Percentiles rank a stretch among this genome's conserved stretches.
Conservation (phyloP, 768 basidiomycete genomes). For the Termitomyces sp. region DNA sequence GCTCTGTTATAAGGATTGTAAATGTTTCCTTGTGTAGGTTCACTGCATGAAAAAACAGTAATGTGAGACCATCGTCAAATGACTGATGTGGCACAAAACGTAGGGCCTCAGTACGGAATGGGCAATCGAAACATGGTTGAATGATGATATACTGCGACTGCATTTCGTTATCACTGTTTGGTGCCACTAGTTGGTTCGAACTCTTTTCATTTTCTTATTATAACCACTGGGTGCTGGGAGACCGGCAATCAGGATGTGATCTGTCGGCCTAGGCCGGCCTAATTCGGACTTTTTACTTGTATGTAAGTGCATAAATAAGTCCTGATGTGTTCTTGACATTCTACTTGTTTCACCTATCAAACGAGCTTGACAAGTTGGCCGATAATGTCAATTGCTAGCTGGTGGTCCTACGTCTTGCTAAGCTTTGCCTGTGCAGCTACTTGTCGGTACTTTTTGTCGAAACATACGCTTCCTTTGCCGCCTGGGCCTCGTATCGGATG, state of each 20-base stretch:
- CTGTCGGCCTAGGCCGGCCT: background rate
- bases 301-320: no score
- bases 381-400: background rate
- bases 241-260: background rate
- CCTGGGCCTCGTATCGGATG: constrained; percentile 6
- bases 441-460: background rate
- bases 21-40: constrained; percentile 8
- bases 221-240: background rate
- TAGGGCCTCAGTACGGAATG: background rate
- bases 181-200: no score
- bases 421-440: background rate
- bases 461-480: background rate
- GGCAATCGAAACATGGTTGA: background rate
- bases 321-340: background rate
- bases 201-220: no score
- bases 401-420: constrained; percentile 1
- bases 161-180: background rate
- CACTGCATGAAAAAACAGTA: constrained; percentile 3
- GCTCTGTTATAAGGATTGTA: background rate
- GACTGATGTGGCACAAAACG: constrained; percentile 1
- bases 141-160: background rate
- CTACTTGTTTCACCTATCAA: background rate
- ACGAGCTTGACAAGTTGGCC: background rate
- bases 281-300: background rate
- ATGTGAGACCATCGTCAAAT: constrained; percentile 3